Evolutionary conservation across 2,329 filamentous ascomycete genomes (phyloP).

Genomic region (Trichoderma sp.): DNA sequence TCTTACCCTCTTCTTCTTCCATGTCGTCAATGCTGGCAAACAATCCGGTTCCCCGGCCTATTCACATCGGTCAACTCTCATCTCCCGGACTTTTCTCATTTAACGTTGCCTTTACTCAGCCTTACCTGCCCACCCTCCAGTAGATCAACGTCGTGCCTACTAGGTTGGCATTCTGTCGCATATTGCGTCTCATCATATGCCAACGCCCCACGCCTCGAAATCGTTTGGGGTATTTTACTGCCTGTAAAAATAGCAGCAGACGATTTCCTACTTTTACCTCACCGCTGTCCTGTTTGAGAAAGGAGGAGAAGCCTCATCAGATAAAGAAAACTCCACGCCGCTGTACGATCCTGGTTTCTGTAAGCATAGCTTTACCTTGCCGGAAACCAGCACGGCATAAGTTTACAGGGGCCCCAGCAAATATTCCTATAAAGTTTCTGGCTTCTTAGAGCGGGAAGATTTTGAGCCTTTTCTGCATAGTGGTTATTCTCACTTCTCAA

Average conservation of each 20-base stretch:
- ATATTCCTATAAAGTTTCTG: background rate
- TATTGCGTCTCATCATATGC: conserved; percentile 23
- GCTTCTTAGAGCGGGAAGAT: background rate
- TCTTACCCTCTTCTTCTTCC: conserved; percentile 11
- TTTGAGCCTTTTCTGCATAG: background rate
- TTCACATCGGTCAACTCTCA: background rate
- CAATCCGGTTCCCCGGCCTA: background rate
- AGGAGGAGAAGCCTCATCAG: background rate
- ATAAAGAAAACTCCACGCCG: background rate
- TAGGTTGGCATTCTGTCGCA: conserved; percentile 23
- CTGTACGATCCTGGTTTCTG: conserved; percentile 23
- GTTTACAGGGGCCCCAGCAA: background rate
- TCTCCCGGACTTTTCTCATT: background rate
- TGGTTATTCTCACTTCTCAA: background rate
- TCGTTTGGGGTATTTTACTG: background rate
- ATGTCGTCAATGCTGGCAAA: conserved; percentile 1
- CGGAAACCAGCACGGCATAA: conserved; percentile 14
- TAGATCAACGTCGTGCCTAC: conserved; percentile 17
- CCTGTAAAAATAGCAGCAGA: conserved; percentile 1
- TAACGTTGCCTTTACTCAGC: background rate
- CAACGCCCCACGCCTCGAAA: conserved; percentile 21
- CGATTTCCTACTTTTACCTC: background rate
- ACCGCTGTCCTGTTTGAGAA: background rate
- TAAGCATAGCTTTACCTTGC: background rate
- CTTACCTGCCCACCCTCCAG: conserved; percentile 15